These are phyloP conservation scores for Dichomitus squalens DNA, from an alignment of 1,284 basidiomycete species.

Conservation along the genomic window DNA sequence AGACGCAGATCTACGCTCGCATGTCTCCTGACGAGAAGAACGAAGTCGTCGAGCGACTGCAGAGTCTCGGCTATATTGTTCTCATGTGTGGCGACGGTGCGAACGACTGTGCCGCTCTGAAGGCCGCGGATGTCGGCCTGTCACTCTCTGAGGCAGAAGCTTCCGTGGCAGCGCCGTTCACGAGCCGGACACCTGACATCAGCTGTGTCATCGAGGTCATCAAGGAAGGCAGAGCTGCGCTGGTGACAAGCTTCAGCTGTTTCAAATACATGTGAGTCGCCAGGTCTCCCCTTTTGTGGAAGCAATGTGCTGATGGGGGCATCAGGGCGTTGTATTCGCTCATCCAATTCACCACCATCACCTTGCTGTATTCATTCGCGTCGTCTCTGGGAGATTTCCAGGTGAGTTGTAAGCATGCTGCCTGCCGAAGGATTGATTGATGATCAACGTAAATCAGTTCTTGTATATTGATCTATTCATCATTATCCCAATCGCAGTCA, in stretches of 20 bases:
- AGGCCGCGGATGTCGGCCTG: conserved; percentile 97
- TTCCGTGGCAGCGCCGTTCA: conserved; percentile 99
- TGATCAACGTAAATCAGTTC: conserved; percentile 57
- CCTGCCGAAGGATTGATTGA: conserved; percentile 1
- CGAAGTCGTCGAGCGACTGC: conserved; percentile 94
- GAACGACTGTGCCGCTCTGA: conserved; percentile 98
- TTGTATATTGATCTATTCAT: conserved; percentile 98
- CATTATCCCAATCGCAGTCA: conserved; percentile 95
- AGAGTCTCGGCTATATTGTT: conserved; percentile 92
- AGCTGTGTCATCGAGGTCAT: conserved; percentile 96
- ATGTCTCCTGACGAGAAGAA: conserved; percentile 99
- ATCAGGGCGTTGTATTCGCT: conserved; percentile 87
- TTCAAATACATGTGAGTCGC: conserved; percentile 95
- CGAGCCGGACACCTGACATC: conserved; percentile 92
- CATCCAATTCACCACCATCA: conserved; percentile 89
- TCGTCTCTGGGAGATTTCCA: conserved; percentile 97
- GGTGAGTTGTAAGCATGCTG: conserved; percentile 42
- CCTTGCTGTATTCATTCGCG: conserved; percentile 93
- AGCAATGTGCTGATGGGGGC: conserved; percentile 6
- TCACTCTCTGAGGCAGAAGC: conserved; percentile 98
- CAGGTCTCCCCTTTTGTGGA: neutral
- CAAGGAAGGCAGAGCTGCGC: conserved; percentile 91
- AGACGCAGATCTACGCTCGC: conserved; percentile 94
- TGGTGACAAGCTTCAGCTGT: conserved; percentile 98
- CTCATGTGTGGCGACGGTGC: conserved; percentile 99